Conservation (phyloP, 495 filamentous ascomycete species). For the Neurospora sp. region DNA sequence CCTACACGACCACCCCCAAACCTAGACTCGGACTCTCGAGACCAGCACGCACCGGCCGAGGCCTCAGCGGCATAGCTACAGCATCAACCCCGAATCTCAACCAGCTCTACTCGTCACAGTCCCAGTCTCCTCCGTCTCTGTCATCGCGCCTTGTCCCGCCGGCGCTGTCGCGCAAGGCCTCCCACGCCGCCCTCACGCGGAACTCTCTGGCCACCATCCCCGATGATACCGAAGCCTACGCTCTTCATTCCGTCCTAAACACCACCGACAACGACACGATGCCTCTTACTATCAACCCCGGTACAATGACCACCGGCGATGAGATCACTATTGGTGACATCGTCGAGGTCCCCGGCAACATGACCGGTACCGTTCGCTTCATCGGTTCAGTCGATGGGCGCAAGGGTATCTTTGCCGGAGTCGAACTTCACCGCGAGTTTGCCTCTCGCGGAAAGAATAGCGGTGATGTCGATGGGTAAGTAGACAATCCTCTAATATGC, state of each 20-base stretch:
- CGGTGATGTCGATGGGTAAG: slow-evolving; percentile 92
- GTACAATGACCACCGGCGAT: slow-evolving; percentile 22
- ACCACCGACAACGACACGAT: slow-evolving; percentile 34
- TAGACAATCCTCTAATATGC: background rate
- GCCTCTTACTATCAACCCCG: slow-evolving; percentile 20
- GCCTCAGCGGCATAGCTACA: slow-evolving; percentile 37
- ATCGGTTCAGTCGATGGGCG: slow-evolving; percentile 81
- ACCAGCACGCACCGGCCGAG: slow-evolving; percentile 14
- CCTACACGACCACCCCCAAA: slow-evolving; percentile 62
- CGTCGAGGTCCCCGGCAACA: slow-evolving; percentile 91
- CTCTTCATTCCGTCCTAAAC: slow-evolving; percentile 35
- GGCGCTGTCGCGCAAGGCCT: slow-evolving; percentile 53
- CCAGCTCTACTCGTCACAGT: slow-evolving; percentile 28
- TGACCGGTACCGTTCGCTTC: slow-evolving; percentile 85
- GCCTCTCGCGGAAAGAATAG: slow-evolving; percentile 85
- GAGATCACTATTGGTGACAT: slow-evolving; percentile 68
- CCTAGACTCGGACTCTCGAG: slow-evolving; percentile 49
- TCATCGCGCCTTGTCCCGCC: slow-evolving; percentile 32
- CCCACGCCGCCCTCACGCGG: slow-evolving; percentile 53
- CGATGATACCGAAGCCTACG: slow-evolving; percentile 52
- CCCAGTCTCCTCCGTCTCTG: slow-evolving; percentile 11
- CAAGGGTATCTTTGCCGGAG: slow-evolving; percentile 86
- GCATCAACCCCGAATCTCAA: slow-evolving; percentile 51
- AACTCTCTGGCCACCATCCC: slow-evolving; percentile 48
- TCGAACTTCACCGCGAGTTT: slow-evolving; percentile 77